Conservation (phyloP, 345 rosid genomes). For the Melastoma malabathricum region DNA sequence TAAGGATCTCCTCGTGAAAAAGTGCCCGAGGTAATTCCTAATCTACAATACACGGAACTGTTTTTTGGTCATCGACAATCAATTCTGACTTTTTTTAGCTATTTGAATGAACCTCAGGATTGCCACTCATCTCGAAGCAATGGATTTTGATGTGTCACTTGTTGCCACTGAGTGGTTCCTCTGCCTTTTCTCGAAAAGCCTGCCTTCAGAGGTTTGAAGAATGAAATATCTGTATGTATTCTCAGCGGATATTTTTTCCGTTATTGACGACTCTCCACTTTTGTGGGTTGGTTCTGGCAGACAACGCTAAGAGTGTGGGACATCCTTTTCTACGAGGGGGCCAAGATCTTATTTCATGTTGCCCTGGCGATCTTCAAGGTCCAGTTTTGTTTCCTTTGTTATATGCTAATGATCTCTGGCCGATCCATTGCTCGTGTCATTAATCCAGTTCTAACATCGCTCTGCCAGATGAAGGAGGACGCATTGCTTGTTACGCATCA, state of each 20-base stretch:
- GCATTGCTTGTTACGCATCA: conserved; percentile 80
- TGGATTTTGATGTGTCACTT: conserved; percentile 94
- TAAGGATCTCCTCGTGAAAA: conserved; percentile 74
- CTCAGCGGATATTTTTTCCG: background rate
- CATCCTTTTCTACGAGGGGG: conserved; percentile 94
- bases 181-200: conserved; percentile 95
- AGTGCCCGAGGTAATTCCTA: conserved; percentile 61
- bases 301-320: conserved; percentile 98
- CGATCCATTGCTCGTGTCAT: background rate
- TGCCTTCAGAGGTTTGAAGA: conserved; percentile 90
- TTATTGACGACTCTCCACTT: background rate
- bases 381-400: conserved; percentile 5
- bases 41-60: background rate
- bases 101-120: conserved; percentile 38
- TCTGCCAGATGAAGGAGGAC: conserved; percentile 79
- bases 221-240: too few species aligned
- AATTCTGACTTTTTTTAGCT: background rate
- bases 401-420: background rate
- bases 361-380: conserved; percentile 99
- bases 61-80: too few species aligned
- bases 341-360: conserved; percentile 88
- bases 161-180: conserved; percentile 99
- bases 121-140: conserved; percentile 73
- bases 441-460: background rate
- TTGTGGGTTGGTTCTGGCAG: conserved; percentile 16